These are phyloP conservation scores for Syzygium oleosum DNA, from an alignment of 345 rosid genomes.

Conservation along the genomic window DNA sequence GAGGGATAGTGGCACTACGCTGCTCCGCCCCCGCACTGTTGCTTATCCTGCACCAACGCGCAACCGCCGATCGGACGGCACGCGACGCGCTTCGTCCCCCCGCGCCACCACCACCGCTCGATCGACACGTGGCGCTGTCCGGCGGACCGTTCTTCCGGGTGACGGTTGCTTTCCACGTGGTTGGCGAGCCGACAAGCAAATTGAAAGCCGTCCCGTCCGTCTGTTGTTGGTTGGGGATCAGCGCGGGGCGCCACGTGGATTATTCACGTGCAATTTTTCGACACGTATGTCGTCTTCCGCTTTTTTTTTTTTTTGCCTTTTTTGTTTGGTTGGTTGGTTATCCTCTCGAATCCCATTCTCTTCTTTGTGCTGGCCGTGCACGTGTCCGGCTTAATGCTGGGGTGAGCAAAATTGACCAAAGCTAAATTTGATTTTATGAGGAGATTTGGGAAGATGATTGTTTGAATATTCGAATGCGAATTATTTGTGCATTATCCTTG, in stretches of 20 bases:
- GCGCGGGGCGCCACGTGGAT: not conserved
- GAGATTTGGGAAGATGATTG: not conserved
- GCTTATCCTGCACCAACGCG: not conserved
- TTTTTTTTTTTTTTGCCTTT: not conserved
- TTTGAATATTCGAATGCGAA: not conserved
- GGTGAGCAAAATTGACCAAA: accelerated
- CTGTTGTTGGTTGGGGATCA: not conserved
- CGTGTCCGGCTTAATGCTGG: not conserved
- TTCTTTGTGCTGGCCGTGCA: not conserved
- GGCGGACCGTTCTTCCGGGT: not conserved
- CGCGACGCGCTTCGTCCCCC: not conserved
- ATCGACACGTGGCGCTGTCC: not conserved
- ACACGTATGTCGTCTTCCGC: not conserved
- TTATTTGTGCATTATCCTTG: not conserved
- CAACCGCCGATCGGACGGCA: not conserved
- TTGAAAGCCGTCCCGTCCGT: not conserved
- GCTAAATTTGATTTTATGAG: not conserved
- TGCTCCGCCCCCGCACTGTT: not conserved
- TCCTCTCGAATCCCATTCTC: not conserved
- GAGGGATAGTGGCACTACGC: not conserved
- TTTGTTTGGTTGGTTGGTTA: not conserved
- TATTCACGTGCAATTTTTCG: not conserved
- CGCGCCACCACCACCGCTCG: not conserved
- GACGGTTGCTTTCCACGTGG: not conserved
- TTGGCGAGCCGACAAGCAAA: not conserved